These are phyloP conservation scores for Lotmaria passim DNA, from an alignment of 208 protist genomes.

Conservation along the genomic window DNA sequence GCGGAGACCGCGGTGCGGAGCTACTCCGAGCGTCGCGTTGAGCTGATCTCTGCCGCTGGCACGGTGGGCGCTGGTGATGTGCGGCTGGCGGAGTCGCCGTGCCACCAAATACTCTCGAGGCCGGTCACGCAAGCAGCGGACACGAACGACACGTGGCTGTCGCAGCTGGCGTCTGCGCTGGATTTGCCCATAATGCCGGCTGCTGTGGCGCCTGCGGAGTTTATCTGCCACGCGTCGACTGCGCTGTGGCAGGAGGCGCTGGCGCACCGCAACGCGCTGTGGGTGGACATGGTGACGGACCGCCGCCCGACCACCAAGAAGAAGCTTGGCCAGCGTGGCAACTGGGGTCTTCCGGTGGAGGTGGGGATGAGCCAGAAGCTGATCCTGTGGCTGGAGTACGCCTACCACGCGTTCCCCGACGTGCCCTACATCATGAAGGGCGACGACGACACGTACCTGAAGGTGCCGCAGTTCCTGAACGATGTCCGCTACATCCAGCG, in stretches of 20 bases:
- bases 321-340: slow-evolving; percentile 20
- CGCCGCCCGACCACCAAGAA: slow-evolving; percentile 23
- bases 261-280: slow-evolving; percentile 36
- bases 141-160: neutral
- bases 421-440: slow-evolving; percentile 49
- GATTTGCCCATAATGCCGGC: neutral
- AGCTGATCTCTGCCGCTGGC: too few relatives aligned
- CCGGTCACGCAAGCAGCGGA: neutral
- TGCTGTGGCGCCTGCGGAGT: slow-evolving; percentile 6
- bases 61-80: too few relatives aligned
- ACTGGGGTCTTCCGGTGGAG: slow-evolving; percentile 46
- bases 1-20: too few relatives aligned
- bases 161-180: neutral
- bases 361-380: slow-evolving; percentile 58
- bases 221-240: slow-evolving; percentile 11
- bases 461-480: slow-evolving; percentile 55
- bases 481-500: slow-evolving; percentile 22
- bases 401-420: slow-evolving; percentile 41
- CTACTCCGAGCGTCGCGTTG: too few relatives aligned
- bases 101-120: too few relatives aligned
- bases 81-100: too few relatives aligned
- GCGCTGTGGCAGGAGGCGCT: slow-evolving; percentile 42
- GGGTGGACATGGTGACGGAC: slow-evolving; percentile 33
- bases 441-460: slow-evolving; percentile 63
- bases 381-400: slow-evolving; percentile 48